A percentile compares a stretch with the other conserved stretches of the same genome.
Conservation (phyloP, 345 rosid species). For the Ceriops tagal region DNA sequence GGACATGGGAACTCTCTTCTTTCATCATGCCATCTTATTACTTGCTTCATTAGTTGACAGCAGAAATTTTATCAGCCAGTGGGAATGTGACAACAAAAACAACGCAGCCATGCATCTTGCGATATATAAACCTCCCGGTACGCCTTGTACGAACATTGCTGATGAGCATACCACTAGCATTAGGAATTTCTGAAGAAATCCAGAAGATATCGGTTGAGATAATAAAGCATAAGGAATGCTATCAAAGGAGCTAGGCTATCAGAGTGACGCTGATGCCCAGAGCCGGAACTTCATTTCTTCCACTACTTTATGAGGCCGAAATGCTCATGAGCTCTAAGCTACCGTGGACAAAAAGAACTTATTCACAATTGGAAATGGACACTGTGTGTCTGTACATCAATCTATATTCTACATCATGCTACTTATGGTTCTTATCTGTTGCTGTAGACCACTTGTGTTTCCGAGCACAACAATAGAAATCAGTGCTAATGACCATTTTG, state of each 20-base stretch:
- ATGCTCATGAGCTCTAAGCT: constrained; percentile 47
- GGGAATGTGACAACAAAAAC: constrained; percentile 50
- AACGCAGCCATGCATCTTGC: constrained; percentile 73
- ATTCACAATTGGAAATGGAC: constrained; percentile 81
- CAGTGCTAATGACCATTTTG: not conserved
- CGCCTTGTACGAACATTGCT: constrained; percentile 52
- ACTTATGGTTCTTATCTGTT: constrained; percentile 34
- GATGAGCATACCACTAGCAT: constrained; percentile 50
- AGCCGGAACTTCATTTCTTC: constrained; percentile 49
- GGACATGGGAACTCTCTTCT: too few species aligned
- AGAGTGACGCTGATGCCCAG: constrained; percentile 58
- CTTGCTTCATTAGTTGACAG: constrained; percentile 44
- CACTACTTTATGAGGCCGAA: constrained; percentile 69
- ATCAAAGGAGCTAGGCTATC: constrained; percentile 51
- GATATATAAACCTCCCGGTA: constrained; percentile 58
- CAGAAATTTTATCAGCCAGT: constrained; percentile 49
- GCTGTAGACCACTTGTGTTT: constrained; percentile 43
- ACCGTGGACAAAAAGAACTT: constrained; percentile 60
- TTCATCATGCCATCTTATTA: not conserved
- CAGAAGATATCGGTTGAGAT: constrained; percentile 49
- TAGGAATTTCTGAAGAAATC: constrained; percentile 62
- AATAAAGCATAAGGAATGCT: constrained; percentile 49
- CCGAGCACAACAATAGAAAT: constrained; percentile 19
- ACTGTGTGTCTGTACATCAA: constrained; percentile 57
- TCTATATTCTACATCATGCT: constrained; percentile 39